Conservation (phyloP, 2,329 filamentous ascomycete species). For the Eutypella sp. region DNA sequence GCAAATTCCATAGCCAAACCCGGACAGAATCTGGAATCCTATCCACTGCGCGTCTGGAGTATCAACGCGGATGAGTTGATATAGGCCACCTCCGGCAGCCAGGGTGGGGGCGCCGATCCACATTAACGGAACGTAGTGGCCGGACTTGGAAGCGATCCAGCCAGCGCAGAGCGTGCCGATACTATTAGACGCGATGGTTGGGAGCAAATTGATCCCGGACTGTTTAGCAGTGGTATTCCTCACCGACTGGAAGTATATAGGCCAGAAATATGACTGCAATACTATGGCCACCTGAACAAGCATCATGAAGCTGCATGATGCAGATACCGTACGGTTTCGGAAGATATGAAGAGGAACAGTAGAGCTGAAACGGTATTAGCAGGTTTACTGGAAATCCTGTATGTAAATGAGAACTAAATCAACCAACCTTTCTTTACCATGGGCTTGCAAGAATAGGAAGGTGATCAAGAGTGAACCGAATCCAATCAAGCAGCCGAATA, state of each 20-base stretch:
- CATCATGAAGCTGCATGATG: slow-evolving; percentile 8
- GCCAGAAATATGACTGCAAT: slow-evolving; percentile 12
- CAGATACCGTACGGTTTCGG: slow-evolving; percentile 4
- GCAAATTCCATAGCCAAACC: slow-evolving; percentile 7
- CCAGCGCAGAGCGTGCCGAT: slow-evolving; percentile 6
- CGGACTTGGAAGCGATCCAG: slow-evolving; percentile 2
- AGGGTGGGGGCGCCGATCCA: slow-evolving; percentile 7
- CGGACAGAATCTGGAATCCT: slow-evolving; percentile 8
- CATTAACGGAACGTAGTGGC: slow-evolving; percentile 10
- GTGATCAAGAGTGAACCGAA: slow-evolving; percentile 6
- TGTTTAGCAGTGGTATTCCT: slow-evolving; percentile 3
- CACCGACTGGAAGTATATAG: slow-evolving; percentile 20
- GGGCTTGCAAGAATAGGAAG: background rate
- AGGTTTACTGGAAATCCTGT: background rate
- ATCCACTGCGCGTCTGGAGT: slow-evolving; percentile 3
- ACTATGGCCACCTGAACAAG: slow-evolving; percentile 17
- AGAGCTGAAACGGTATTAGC: background rate
- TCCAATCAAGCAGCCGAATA: slow-evolving; percentile 18
- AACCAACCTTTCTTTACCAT: slow-evolving; percentile 1
- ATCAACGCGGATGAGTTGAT: slow-evolving; percentile 4
- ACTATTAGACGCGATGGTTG: slow-evolving; percentile 4
- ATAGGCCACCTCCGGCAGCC: slow-evolving; percentile 7
- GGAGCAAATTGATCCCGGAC: slow-evolving; percentile 3
- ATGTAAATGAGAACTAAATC: background rate
- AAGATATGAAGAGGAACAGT: slow-evolving; percentile 2